Conservation (phyloP, 441 rosid genomes). For the Melastoma candidum region DNA sequence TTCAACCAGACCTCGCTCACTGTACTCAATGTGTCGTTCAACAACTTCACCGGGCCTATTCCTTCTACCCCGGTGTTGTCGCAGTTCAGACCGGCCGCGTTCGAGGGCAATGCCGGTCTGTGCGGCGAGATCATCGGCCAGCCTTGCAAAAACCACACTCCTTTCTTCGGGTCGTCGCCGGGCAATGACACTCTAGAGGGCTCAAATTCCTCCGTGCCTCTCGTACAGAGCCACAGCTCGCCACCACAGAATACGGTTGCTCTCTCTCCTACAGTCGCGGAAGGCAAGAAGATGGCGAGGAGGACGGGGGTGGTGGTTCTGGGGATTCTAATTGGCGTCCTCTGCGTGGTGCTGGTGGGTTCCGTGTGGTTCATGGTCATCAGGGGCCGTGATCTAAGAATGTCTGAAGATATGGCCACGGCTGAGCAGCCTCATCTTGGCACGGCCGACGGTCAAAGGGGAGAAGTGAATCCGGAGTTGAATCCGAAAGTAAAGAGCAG, state of each 20-base stretch:
- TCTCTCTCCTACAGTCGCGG: constrained; percentile 27
- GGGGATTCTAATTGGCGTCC: constrained; percentile 40
- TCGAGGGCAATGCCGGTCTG: constrained; percentile 44
- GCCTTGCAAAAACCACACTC: constrained; percentile 41
- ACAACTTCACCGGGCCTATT: constrained; percentile 54
- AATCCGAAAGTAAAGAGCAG: constrained; percentile 14
- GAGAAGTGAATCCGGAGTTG: not conserved
- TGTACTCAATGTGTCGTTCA: constrained; percentile 57
- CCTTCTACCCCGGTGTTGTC: constrained; percentile 58
- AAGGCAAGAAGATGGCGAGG: constrained; percentile 19
- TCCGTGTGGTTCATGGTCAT: constrained; percentile 27
- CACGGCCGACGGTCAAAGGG: constrained; percentile 21
- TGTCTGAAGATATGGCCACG: constrained; percentile 17
- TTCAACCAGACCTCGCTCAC: constrained; percentile 43
- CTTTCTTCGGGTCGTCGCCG: constrained; percentile 39
- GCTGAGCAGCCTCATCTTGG: constrained; percentile 13
- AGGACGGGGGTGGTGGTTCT: constrained; percentile 28
- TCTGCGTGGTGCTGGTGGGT: constrained; percentile 30
- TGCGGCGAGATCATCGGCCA: constrained; percentile 69
- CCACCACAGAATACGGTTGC: constrained; percentile 38
- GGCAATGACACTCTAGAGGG: constrained; percentile 11
- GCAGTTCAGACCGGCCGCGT: constrained; percentile 45
- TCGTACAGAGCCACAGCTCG: constrained; percentile 46
- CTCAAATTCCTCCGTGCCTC: constrained; percentile 21
- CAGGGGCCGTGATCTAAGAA: constrained; percentile 23